Conservation (phyloP, 2,329 filamentous ascomycete species). For the Paraconiothyrium sp. region DNA sequence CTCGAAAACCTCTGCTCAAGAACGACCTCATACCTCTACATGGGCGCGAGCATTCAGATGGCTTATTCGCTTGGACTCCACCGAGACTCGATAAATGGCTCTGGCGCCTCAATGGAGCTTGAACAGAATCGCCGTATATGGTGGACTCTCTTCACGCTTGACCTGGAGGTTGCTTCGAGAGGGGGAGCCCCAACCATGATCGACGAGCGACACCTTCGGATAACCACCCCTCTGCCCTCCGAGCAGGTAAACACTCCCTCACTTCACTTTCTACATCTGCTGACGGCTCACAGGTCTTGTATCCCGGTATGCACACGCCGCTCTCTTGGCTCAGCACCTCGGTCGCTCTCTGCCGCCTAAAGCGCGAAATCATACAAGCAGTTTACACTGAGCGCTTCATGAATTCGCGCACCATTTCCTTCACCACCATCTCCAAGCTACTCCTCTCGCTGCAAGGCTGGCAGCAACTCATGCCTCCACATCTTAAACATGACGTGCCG, state of each 20-base stretch:
- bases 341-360: slow-evolving; percentile 43
- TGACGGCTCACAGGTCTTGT: slow-evolving; percentile 34
- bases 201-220: slow-evolving; percentile 44
- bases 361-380: slow-evolving; percentile 45
- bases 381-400: slow-evolving; percentile 45
- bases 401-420: slow-evolving; percentile 39
- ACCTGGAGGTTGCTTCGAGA: slow-evolving; percentile 48
- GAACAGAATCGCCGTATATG: slow-evolving; percentile 49
- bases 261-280: background rate
- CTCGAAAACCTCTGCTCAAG: slow-evolving; percentile 48
- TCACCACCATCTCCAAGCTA: slow-evolving; percentile 45
- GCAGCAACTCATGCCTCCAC: slow-evolving; percentile 43
- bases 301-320: slow-evolving; percentile 48
- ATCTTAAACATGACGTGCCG: slow-evolving; percentile 43
- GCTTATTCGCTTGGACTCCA: slow-evolving; percentile 49
- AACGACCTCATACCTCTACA: slow-evolving; percentile 48
- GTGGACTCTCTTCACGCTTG: slow-evolving; percentile 50
- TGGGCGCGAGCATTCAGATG: slow-evolving; percentile 49
- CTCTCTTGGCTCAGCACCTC: slow-evolving; percentile 43
- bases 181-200: slow-evolving; percentile 47
- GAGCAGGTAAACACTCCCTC: slow-evolving; percentile 37
- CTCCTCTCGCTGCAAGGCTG: slow-evolving; percentile 46
- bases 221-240: slow-evolving; percentile 43
- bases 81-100: slow-evolving; percentile 44
- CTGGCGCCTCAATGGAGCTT: slow-evolving; percentile 37